Percentiles rank a stretch among this genome's conserved stretches.
phyloP scores from a whole-genome alignment of 768 basidiomycete genomes.

The Hortiboletus campestris region DNA sequence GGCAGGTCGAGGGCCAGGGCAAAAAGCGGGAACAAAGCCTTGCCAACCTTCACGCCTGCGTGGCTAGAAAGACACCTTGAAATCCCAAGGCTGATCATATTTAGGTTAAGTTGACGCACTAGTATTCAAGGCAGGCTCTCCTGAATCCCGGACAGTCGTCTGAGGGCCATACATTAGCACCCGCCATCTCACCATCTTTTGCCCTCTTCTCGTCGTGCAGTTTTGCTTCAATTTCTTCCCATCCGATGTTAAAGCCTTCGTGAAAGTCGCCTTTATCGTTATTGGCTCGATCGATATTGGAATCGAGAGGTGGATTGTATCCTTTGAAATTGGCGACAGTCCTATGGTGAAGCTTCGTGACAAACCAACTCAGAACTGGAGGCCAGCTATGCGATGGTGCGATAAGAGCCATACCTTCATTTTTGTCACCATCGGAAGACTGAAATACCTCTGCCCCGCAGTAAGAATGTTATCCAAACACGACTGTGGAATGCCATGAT shows the following conservation, averaged over 20 bases:
- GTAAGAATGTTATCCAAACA: slow-evolving; percentile 46
- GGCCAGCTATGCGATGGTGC: background rate
- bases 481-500: slow-evolving; percentile 67
- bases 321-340: slow-evolving; percentile 74
- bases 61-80: slow-evolving; percentile 43
- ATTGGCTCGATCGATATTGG: slow-evolving; percentile 67
- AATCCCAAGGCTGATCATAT: slow-evolving; percentile 3
- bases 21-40: slow-evolving; percentile 63
- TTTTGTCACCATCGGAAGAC: slow-evolving; percentile 59
- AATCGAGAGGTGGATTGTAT: slow-evolving; percentile 66
- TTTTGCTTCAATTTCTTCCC: slow-evolving; percentile 47
- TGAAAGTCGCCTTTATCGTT: slow-evolving; percentile 79
- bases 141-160: slow-evolving; percentile 60
- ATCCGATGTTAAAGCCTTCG: slow-evolving; percentile 88
- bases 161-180: slow-evolving; percentile 71
- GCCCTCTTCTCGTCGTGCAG: slow-evolving; percentile 25
- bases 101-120: slow-evolving; percentile 44
- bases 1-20: slow-evolving; percentile 63
- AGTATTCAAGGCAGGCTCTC: slow-evolving; percentile 57
- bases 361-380: background rate
- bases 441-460: slow-evolving; percentile 63
- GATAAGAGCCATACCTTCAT: slow-evolving; percentile 48
- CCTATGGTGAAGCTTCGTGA: slow-evolving; percentile 60
- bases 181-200: slow-evolving; percentile 59
- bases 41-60: slow-evolving; percentile 51